Base-by-base conservation (phyloP, 1,284 basidiomycete genomes). In the Ganoderma leucocontextum region DNA sequence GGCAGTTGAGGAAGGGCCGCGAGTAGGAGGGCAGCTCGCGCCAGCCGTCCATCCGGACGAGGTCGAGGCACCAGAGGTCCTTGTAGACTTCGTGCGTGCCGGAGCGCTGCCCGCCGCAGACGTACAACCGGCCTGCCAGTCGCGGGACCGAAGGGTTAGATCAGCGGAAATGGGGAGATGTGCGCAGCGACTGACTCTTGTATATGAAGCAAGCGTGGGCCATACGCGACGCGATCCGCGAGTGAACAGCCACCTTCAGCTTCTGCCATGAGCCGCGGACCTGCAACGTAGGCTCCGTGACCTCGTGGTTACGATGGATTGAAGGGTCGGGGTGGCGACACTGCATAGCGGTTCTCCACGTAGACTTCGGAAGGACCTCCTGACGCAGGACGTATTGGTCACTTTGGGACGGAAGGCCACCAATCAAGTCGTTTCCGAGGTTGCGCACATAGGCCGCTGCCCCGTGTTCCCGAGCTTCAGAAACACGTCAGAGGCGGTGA, bases 1-100 rank as follows among this genome's bases (percentile, higher is more conserved):
- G 70, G 73, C 75, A 78, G 38, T 65, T 66, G 4, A 68, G 76
- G 72, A 69, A 69, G 25, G 62, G 63, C 19, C 15, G 15, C 29
- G 59, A 78, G 68, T 78, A 82, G 4, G 67, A 63, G 0, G 78
- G 78, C 1, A 82, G 78, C 22, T 70, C 58, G n/a, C 76, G 72
- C 80, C 81, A 83, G 10, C 68, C 73, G 62, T 75, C 72, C 13
- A 77, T 73, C 33, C 72, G 75, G 1, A 69, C 59, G 38, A 82
- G 76, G 68, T 82, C 76, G 33, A 82, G 68, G 57, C 68, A 78
- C 73, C 75, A 78, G n/a, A 82, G 66, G 67, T 82, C 81, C 17
- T 74, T 72, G 71, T 77, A 80, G 44, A 74, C 22, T 19, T 70
- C 58, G 36, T 79, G 8, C 72, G 79, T 15, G 73, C 79, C n/a